Evolutionary conservation across 768 basidiomycete species (phyloP), one percentile per base, ranked within the genome.

Genomic region (Peribolospora kevripleyi): DNA sequence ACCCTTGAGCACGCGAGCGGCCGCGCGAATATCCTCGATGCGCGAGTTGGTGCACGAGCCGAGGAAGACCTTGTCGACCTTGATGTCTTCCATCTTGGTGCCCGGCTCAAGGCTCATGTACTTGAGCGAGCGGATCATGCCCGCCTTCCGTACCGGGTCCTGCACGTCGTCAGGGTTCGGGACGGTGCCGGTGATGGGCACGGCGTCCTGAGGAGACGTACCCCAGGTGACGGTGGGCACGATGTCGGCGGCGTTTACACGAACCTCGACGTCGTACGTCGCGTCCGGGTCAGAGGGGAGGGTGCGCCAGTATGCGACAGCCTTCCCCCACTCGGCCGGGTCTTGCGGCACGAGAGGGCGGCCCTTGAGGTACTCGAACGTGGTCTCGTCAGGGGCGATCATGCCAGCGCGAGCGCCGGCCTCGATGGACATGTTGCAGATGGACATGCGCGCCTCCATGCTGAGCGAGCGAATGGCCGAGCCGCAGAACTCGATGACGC

Each of bases 41-140:
- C 86, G 83, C 62, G 83, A 81, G 70, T 90, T 91, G 63, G 86
- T 91, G 72, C 86, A 91, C 4, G 86, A 88, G 10, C 86, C 86
- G 58, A 91, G 81, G 73, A 91, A 91, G 38, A 87, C 78, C 67
- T 88, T 91, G 72, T 88, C 82, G 57, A 91, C 67, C 51, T 70
- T 69, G 66, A 91, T 76, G 51, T 82, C 75, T 67, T 84, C 75
- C 77, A 90, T 83, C 37, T 69, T 77, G 5, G 76, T 81, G 63
- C 82, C 82, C 2, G 86, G 72, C 46, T 72, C 71, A 57, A 91
- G 76, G 52, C 82, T 85, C 86, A 88, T 88, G 67, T 91, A 91
- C 25, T 75, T 68, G 63, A 91, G 72, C 7, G 84, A 76, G 39
- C 84, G 78, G 63, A 79, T 74, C 48, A 81, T 79, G 47, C 81